These are phyloP conservation scores for Rubus parviflorus DNA, from an alignment of 306 rosid genomes.

Conservation along the genomic window DNA sequence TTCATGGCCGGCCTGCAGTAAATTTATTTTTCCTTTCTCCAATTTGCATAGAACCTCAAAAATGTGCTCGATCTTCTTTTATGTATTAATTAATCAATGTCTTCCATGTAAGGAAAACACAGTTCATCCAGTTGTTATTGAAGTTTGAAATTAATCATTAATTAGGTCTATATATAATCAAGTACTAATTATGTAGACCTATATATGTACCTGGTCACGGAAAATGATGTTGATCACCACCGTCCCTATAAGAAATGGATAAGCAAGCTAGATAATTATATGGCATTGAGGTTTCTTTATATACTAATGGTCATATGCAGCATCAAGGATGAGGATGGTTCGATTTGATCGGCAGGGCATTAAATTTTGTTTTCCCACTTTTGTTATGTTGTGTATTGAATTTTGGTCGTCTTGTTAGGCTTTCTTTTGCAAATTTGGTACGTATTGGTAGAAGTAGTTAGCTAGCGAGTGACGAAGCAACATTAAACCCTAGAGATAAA, in stretches of 20 bases:
- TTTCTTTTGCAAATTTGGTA: background rate
- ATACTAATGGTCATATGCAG: no score
- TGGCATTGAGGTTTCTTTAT: no score
- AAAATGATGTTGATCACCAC: background rate
- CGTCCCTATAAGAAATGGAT: background rate
- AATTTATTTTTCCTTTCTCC: background rate
- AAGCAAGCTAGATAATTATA: no score
- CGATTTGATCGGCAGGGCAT: background rate
- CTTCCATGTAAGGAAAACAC: background rate
- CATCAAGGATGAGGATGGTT: background rate
- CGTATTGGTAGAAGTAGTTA: background rate
- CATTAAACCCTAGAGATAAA: background rate
- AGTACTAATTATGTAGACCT: background rate
- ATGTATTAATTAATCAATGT: conserved; percentile 2
- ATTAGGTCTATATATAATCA: background rate
- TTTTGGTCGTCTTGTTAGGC: conserved; percentile 7
- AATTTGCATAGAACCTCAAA: conserved; percentile 10
- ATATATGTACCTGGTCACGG: background rate
- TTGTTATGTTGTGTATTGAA: background rate
- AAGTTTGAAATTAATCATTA: background rate
- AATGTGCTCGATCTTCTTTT: background rate
- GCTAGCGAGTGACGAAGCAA: background rate
- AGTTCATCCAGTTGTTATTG: background rate
- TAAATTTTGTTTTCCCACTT: background rate
- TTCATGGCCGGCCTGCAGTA: background rate